Conservation (phyloP, 2,329 filamentous ascomycete species). For the Fusarium austroafricanum region DNA sequence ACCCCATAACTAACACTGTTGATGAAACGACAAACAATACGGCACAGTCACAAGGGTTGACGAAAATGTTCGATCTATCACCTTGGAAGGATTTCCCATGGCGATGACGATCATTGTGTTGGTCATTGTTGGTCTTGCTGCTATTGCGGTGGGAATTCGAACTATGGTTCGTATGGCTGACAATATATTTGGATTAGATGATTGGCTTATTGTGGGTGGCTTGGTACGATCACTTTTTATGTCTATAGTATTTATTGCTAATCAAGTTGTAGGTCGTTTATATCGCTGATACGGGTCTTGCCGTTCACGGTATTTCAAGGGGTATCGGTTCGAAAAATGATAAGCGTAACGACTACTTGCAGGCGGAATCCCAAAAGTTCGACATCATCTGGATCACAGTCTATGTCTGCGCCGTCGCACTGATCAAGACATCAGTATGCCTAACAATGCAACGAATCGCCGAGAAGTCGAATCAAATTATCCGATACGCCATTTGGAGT, state of each 20-base stretch:
- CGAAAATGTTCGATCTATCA: background rate
- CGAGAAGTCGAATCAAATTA: background rate
- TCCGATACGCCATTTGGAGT: slow-evolving; percentile 2
- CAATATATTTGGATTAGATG: background rate
- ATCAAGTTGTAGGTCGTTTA: background rate
- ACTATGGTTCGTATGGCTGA: background rate
- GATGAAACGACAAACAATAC: background rate
- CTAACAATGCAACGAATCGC: slow-evolving; percentile 8
- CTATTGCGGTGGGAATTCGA: background rate
- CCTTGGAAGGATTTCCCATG: background rate
- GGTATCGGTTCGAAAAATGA: background rate
- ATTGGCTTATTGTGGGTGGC: background rate
- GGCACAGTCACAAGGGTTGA: background rate
- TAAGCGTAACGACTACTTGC: background rate
- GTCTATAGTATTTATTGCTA: too few relatives aligned
- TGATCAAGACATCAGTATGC: slow-evolving; percentile 9
- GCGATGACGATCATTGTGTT: background rate
- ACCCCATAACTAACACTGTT: background rate
- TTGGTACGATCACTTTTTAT: background rate
- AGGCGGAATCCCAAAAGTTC: slow-evolving; percentile 7
- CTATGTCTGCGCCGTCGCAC: slow-evolving; percentile 7
- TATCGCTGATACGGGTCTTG: background rate
- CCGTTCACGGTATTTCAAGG: background rate
- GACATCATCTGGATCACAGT: slow-evolving; percentile 10
- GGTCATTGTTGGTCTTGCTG: background rate